A percentile compares a stretch with the other conserved stretches of the same genome.
Evolutionary conservation across 2,329 filamentous ascomycete species (phyloP).

Genomic region (Ilyonectria sp.): DNA sequence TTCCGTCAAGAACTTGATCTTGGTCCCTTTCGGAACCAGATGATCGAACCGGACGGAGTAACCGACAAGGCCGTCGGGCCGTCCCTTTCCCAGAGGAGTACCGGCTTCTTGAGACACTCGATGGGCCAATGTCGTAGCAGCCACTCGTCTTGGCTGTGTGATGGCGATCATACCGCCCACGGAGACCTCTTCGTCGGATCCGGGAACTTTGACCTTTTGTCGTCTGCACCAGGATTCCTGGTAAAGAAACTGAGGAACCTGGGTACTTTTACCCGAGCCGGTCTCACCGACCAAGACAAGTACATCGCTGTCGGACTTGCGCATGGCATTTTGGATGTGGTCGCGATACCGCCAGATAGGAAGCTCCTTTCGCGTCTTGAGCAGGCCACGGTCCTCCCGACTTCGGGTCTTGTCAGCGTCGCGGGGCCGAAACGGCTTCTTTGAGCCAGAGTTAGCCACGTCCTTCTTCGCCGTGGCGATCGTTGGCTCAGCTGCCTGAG

Average conservation of each 20-base stretch:
- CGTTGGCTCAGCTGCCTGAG: slow-evolving; percentile 13
- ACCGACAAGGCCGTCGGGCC: slow-evolving; percentile 74
- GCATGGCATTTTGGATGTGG: slow-evolving; percentile 77
- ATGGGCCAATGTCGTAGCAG: slow-evolving; percentile 90
- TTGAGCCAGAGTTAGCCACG: slow-evolving; percentile 5
- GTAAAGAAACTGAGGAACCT: slow-evolving; percentile 92
- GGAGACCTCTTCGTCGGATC: slow-evolving; percentile 58
- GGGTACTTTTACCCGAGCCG: slow-evolving; percentile 96
- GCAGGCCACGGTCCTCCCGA: slow-evolving; percentile 52
- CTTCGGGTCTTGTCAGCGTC: slow-evolving; percentile 34
- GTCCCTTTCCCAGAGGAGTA: slow-evolving; percentile 63
- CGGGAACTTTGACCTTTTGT: slow-evolving; percentile 65
- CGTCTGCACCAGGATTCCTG: slow-evolving; percentile 83
- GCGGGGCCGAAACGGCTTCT: slow-evolving; percentile 25
- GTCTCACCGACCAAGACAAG: slow-evolving; percentile 94
- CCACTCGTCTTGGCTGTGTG: slow-evolving; percentile 93
- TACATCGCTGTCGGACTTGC: slow-evolving; percentile 72
- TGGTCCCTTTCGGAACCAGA: slow-evolving; percentile 83
- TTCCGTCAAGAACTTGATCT: slow-evolving; percentile 95
- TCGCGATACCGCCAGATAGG: slow-evolving; percentile 85
- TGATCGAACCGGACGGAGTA: slow-evolving; percentile 97
- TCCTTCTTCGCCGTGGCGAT: slow-evolving; percentile 9
- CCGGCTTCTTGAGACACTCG: slow-evolving; percentile 86
- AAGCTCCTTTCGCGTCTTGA: slow-evolving; percentile 74
- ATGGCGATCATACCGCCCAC: slow-evolving; percentile 90